These are phyloP conservation scores for Hirsutella minnesotensis DNA, from an alignment of 2,329 filamentous ascomycete species.

Conservation along the genomic window DNA sequence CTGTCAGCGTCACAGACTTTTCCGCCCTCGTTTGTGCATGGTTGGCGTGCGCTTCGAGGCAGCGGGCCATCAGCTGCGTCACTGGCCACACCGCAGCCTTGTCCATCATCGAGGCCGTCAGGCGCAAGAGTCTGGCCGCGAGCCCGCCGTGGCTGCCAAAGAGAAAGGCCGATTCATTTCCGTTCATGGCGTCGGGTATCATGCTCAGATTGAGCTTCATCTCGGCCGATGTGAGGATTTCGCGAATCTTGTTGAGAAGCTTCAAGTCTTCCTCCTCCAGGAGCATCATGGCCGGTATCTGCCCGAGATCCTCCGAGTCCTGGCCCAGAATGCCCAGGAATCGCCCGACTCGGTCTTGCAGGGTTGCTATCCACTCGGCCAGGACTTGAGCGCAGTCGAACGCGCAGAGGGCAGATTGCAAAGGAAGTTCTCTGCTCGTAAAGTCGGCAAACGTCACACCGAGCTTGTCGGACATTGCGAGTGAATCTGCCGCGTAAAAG, in stretches of 20 bases:
- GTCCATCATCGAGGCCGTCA: slow-evolving; percentile 78
- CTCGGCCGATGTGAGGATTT: slow-evolving; percentile 66
- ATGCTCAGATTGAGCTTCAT: slow-evolving; percentile 58
- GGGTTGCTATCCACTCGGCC: slow-evolving; percentile 84
- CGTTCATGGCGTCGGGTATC: slow-evolving; percentile 34
- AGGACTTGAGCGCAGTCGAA: slow-evolving; percentile 92
- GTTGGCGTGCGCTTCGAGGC: slow-evolving; percentile 41
- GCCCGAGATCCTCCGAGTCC: slow-evolving; percentile 64
- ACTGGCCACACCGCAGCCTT: slow-evolving; percentile 85
- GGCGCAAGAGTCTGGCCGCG: slow-evolving; percentile 70
- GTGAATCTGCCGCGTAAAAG: slow-evolving; percentile 84
- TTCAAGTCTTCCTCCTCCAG: slow-evolving; percentile 87
- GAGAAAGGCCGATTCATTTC: slow-evolving; percentile 38
- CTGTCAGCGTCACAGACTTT: slow-evolving; percentile 33
- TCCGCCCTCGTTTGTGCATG: slow-evolving; percentile 40
- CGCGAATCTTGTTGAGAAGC: slow-evolving; percentile 69
- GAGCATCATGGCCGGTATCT: slow-evolving; percentile 80
- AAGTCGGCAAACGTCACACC: slow-evolving; percentile 79
- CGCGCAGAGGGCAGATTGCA: slow-evolving; percentile 83
- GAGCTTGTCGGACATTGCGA: slow-evolving; percentile 77
- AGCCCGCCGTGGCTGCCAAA: slow-evolving; percentile 59
- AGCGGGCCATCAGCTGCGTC: slow-evolving; percentile 41
- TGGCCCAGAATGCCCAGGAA: slow-evolving; percentile 80
- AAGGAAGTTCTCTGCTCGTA: slow-evolving; percentile 70
- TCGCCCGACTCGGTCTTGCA: slow-evolving; percentile 86